Percentiles rank a stretch among this genome's conserved stretches.
Evolutionary conservation across 2,329 filamentous ascomycete species (phyloP).

Genomic region (Diaporthe citri): DNA sequence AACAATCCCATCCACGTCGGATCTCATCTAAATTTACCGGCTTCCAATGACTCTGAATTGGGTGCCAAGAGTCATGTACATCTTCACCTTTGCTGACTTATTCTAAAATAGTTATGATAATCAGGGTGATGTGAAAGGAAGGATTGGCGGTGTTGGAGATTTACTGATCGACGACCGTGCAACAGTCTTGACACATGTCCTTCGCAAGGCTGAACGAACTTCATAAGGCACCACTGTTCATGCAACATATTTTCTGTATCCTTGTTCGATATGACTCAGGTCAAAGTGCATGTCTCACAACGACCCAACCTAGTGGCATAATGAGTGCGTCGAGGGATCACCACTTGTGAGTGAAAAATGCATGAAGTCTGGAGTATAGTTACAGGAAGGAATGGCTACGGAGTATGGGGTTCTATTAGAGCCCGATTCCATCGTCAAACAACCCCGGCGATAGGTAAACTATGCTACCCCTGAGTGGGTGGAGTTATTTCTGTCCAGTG

Average conservation of each 20-base stretch:
- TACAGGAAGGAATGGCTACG: not conserved
- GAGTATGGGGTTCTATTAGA: no score
- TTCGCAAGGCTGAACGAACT: not conserved
- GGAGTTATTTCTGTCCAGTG: not conserved
- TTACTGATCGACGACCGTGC: not conserved
- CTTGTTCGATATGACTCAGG: not conserved
- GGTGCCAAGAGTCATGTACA: not conserved
- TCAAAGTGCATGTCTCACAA: not conserved
- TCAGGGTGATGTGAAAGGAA: not conserved
- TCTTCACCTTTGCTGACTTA: not conserved
- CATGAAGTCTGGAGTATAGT: not conserved
- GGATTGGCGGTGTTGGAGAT: no score
- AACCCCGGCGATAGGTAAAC: not conserved
- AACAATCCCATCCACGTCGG: not conserved
- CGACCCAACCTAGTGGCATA: not conserved
- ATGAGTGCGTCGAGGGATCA: not conserved
- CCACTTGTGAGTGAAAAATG: not conserved
- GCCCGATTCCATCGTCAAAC: not conserved
- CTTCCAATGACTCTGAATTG: not conserved
- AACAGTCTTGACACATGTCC: not conserved
- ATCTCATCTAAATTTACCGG: constrained; percentile 4
- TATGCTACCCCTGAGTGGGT: not conserved
- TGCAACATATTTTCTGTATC: not conserved
- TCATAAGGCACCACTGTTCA: not conserved
- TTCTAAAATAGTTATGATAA: not conserved